Base-by-base conservation (phyloP, 768 basidiomycete species). In the Lentinula sp. region DNA sequence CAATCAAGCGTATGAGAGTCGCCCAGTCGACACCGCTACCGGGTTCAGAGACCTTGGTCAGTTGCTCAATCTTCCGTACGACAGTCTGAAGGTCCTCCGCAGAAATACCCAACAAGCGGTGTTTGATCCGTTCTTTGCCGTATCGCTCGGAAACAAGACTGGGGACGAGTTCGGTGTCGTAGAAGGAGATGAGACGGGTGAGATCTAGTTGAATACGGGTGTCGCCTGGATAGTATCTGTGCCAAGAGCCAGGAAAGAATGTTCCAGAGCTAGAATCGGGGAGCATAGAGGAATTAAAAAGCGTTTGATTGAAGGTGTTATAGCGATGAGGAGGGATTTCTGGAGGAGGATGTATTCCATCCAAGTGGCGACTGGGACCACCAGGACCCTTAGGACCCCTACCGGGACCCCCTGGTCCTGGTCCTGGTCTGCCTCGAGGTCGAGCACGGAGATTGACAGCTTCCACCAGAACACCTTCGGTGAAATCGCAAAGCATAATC, bases 401-500 rank as follows among this genome's bases (percentile, higher is more conserved):
- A 49, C 53, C 21, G 61, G 63, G n/a, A 43, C 57, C 5, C 52
- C 61, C 45, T n/a, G 34, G 45, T 43, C 45, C 28, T 28, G 45
- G 53, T n/a, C 54, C 45, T 28, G 28, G 28, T 28, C 28, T 28
- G 31, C 58, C 50, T 11, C 50, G 32, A 31, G 34, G 10, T 28
- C 34, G 40, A 37, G 58, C 21, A 6, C 56, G 60, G 42, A 80
- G 63, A 48, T 77, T 71, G 2, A 73, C 61, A 16, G 80, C 77
- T 7, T 75, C 72, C 2, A 73, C 64, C 8, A 73, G 65, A 5
- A 82, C 68, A 1, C 78, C 78, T 2, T 67, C 62, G 0, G 70
- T 73, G 62, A 83, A 81, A 63, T 81, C 72, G 62, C 80, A 82
- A 4, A 80, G 68, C 74, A 80, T 79, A 8, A 80, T 68, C 65